Conservation (phyloP, 2,329 filamentous ascomycete species). For the Aspergillus sp. region DNA sequence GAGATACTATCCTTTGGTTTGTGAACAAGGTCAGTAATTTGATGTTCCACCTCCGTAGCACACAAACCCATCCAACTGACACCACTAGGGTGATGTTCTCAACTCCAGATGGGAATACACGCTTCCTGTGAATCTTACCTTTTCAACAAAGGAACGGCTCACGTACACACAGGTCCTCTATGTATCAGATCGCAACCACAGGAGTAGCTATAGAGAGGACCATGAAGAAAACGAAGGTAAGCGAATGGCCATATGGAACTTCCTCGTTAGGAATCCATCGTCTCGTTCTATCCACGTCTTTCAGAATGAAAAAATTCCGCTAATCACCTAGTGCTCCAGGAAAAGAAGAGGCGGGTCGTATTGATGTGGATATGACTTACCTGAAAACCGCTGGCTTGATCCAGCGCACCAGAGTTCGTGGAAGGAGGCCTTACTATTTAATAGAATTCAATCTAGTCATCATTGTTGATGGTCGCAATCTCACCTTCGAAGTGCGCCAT, state of each 20-base stretch:
- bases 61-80: no score
- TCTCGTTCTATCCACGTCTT: not conserved
- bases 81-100: no score
- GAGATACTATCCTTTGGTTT: no score
- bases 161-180: no score
- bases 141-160: no score
- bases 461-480: conserved; percentile 22
- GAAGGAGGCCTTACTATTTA: conserved; percentile 15
- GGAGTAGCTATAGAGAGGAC: conserved; percentile 1
- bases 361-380: conserved; percentile 26
- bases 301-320: not conserved
- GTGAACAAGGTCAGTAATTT: no score
- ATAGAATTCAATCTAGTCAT: conserved; percentile 24
- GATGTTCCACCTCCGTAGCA: no score
- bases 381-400: conserved; percentile 19
- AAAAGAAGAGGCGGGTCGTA: conserved; percentile 20
- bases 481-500: conserved; percentile 18
- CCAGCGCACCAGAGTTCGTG: conserved; percentile 6
- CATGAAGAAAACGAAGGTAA: conserved; percentile 1
- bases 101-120: no score
- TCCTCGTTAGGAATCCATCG: not conserved
- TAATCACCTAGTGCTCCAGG: conserved; percentile 8
- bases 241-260: not conserved
- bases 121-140: no score
- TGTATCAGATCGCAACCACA: conserved; percentile 2